Conservation (phyloP, 208 protist species). For the Wallacemonas sp. region DNA sequence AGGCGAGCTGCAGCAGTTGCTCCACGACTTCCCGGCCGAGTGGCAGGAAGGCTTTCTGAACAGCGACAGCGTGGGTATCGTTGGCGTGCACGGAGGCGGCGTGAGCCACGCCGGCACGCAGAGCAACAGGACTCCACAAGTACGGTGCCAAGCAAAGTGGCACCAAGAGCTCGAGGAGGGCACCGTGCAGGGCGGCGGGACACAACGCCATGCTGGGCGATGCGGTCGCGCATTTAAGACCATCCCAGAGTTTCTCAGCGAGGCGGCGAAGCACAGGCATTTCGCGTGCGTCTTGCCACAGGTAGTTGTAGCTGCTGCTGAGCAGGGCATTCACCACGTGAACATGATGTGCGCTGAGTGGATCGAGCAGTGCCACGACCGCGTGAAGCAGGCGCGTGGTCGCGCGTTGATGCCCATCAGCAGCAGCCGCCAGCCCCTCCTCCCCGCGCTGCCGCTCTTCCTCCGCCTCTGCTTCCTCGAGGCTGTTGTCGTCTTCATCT, state of each 20-base stretch:
- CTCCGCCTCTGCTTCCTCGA: conserved; percentile 6
- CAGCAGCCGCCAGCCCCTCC: neutral
- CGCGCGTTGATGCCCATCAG: neutral
- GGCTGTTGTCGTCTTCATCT: conserved; percentile 18
- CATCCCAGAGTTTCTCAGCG: conserved; percentile 16
- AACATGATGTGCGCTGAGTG: conserved; percentile 37
- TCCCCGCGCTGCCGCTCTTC: neutral
- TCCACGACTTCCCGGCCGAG: conserved; percentile 28
- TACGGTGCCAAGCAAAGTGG: conserved; percentile 65
- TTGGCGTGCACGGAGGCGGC: conserved; percentile 18
- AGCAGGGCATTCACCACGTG: conserved; percentile 44
- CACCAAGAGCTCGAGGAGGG: conserved; percentile 52
- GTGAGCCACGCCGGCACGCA: neutral
- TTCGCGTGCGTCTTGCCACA: conserved; percentile 52
- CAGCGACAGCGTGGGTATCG: conserved; percentile 5
- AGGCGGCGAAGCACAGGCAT: conserved; percentile 27
- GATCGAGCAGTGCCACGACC: conserved; percentile 34
- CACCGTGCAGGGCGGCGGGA: conserved; percentile 25
- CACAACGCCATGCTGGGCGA: neutral
- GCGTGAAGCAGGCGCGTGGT: conserved; percentile 44
- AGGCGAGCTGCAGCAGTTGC: conserved; percentile 11
- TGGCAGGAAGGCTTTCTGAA: conserved; percentile 44
- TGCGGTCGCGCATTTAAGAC: conserved; percentile 16
- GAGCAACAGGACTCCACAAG: conserved; percentile 10
- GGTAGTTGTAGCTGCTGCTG: conserved; percentile 35